These are phyloP conservation scores for Geotrichum carabidarum DNA, from an alignment of 1,139 yeast species.

Conservation along the genomic window DNA sequence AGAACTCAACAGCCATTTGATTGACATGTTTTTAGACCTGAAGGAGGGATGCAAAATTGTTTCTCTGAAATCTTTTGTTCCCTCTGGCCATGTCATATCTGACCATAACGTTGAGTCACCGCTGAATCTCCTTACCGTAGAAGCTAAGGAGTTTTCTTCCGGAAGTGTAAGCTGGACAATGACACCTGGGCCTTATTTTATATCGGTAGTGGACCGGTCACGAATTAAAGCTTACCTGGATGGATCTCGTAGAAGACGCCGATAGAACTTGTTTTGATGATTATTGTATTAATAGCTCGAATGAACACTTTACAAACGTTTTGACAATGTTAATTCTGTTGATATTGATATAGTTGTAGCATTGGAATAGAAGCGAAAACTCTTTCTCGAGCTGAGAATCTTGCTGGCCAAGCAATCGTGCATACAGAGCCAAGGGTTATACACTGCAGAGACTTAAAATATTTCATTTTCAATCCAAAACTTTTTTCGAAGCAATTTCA, in stretches of 20 bases:
- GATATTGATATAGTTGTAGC: too few species aligned
- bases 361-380: too few species aligned
- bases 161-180: constrained; percentile 89
- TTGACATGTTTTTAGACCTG: constrained; percentile 57
- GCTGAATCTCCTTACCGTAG: constrained; percentile 61
- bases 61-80: constrained; percentile 68
- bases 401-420: too few species aligned
- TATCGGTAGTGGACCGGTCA: constrained; percentile 58
- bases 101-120: constrained; percentile 48
- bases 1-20: constrained; percentile 61
- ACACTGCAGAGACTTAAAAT: too few species aligned
- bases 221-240: constrained; percentile 23
- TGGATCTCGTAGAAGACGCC: constrained; percentile 1
- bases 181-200: constrained; percentile 72
- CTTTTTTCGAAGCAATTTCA: too few species aligned
- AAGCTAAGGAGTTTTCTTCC: constrained; percentile 58
- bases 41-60: constrained; percentile 74
- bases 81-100: constrained; percentile 50
- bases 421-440: too few species aligned
- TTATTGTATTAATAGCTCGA: not conserved
- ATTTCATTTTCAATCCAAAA: too few species aligned
- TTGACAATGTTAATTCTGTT: not conserved
- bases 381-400: too few species aligned
- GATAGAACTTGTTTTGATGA: not conserved
- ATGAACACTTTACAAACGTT: not conserved